Conservation (phyloP, 192 early-diverging fungal genomes). For the Coemansia sp. region DNA sequence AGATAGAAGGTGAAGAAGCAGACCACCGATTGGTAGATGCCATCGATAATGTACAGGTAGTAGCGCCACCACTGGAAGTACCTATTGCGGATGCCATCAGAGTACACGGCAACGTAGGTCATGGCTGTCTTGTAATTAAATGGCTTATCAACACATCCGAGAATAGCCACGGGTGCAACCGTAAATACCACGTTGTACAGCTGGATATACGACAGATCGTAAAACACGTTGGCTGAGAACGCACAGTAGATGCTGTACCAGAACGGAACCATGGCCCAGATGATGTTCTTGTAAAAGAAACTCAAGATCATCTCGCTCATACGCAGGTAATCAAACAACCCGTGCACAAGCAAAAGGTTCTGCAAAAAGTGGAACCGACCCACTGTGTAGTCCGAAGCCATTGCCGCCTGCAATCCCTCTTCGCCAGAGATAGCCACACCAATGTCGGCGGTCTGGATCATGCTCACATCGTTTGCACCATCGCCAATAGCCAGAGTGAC, state of each 20-base stretch:
- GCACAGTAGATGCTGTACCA: constrained; percentile 94
- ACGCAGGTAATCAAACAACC: constrained; percentile 85
- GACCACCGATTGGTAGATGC: constrained; percentile 88
- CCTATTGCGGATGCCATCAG: constrained; percentile 77
- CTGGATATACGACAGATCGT: constrained; percentile 87
- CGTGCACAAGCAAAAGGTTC: constrained; percentile 88
- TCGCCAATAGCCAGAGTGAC: constrained; percentile 72
- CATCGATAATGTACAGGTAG: constrained; percentile 83
- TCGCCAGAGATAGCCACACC: constrained; percentile 74
- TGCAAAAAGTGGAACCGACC: constrained; percentile 86
- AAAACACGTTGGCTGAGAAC: constrained; percentile 91
- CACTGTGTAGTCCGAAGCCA: constrained; percentile 93
- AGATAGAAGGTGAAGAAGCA: constrained; percentile 76
- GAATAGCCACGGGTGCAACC: constrained; percentile 61
- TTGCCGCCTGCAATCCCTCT: constrained; percentile 86
- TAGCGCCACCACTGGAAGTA: constrained; percentile 83
- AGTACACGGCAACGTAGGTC: constrained; percentile 66
- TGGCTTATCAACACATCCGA: constrained; percentile 53
- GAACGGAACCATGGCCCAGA: constrained; percentile 88
- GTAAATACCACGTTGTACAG: constrained; percentile 82
- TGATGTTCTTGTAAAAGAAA: constrained; percentile 96
- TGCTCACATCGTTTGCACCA: constrained; percentile 89
- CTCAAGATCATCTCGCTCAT: constrained; percentile 87
- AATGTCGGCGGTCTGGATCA: constrained; percentile 97
- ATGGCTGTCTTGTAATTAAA: constrained; percentile 50